Evolutionary conservation across 2,329 filamentous ascomycete species (phyloP).

Genomic region (Diplodia corticola): DNA sequence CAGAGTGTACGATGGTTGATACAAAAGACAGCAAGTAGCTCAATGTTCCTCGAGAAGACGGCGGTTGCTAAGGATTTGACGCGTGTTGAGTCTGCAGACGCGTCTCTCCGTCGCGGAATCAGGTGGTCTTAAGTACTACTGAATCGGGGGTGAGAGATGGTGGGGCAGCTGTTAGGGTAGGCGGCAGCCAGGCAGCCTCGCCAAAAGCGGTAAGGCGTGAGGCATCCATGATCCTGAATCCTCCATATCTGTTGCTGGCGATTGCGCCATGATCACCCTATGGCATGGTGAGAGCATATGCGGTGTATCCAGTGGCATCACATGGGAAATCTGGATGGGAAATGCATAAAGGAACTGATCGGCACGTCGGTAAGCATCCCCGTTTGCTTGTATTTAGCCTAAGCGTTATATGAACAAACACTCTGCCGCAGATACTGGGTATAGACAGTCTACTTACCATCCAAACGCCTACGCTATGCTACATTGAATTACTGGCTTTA

Average conservation of each 20-base stretch:
- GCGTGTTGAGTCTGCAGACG: neutral
- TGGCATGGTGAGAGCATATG: neutral
- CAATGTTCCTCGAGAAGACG: neutral
- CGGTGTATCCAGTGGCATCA: neutral
- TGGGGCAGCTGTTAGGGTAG: neutral
- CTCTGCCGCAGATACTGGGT: conserved; percentile 1
- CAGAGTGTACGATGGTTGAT: neutral
- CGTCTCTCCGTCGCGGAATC: neutral
- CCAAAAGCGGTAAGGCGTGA: conserved; percentile 5
- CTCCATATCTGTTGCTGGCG: neutral
- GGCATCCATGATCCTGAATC: neutral
- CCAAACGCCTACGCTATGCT: conserved; percentile 13
- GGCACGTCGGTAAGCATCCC: too few species aligned
- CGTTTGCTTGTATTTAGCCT: too few species aligned
- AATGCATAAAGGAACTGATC: too few species aligned
- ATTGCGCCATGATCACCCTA: neutral
- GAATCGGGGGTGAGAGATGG: neutral
- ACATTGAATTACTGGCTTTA: neutral
- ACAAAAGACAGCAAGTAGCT: neutral
- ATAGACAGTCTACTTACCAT: conserved; percentile 1
- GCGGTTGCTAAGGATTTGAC: neutral
- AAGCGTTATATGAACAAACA: too few species aligned
- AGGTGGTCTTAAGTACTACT: neutral
- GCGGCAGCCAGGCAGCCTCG: neutral
- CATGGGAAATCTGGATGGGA: too few species aligned